Evolutionary conservation across 768 basidiomycete species (phyloP), one percentile per base, ranked within the genome.

Genomic region (Cantharellus cinnabarinus): DNA sequence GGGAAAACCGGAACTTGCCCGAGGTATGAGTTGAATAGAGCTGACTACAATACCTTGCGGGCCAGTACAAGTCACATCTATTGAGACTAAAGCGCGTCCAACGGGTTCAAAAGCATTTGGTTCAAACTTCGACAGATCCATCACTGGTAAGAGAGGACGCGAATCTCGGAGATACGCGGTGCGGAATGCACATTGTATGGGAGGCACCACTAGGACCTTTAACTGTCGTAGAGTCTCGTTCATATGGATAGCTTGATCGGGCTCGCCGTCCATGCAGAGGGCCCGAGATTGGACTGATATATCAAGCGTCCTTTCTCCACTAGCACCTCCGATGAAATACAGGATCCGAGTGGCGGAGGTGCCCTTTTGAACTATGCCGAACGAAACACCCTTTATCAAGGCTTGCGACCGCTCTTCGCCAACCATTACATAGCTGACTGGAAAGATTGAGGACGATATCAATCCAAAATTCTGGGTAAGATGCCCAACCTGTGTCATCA

Each of bases 291-390:
- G 83, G 41, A 93, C 71, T 0, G 89, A 90, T 41, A 94, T 72
- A 66, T 95, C 91, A 58, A 95, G 68, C 50, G 80, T 75, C 50
- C 89, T 77, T 57, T 85, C 79, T 2, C 85, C 87, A 1, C 77
- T 71, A 1, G 75, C 76, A 10, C 87, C 83, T 0, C 74, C 72
- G 63, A 77, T 80, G 41, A 94, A 71, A 64, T 75, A 72, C 42
- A 97, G 66, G 4, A 79, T 82, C 67, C 84, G 88, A 54, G 74
- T 63, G 2, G 72, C 72, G 41, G 72, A 77, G 1, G 72, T 74
- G 1, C 83, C 82, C 0, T 85, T 79, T 1, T 71, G 63, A 20
- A 94, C 67, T 1, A 69, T 66, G 10, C 89, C 89, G 59, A 89
- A 77, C 3, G 73, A 67, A 50, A 90, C 69, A 20, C 81, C 83